Evolutionary conservation across 331 rosid species (phyloP).

Genomic region (Cydonia oblonga): DNA sequence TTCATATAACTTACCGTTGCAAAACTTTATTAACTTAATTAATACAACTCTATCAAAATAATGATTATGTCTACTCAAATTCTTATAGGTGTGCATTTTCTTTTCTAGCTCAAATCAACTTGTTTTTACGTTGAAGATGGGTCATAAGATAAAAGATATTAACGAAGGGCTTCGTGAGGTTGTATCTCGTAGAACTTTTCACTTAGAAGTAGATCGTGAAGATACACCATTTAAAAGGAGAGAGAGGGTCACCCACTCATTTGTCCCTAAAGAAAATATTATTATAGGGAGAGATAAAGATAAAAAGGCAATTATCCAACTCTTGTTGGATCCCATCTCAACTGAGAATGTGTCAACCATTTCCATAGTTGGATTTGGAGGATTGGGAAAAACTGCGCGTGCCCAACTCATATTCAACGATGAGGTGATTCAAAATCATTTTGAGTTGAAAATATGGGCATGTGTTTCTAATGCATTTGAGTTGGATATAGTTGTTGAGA

Average conservation of each 20-base stretch:
- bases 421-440: background rate
- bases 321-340: background rate
- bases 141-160: too few relatives aligned
- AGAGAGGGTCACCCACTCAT: background rate
- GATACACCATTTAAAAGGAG: background rate
- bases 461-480: constrained; percentile 25
- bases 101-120: too few relatives aligned
- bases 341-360: constrained; percentile 6
- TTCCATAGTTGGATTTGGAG: background rate
- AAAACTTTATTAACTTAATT: too few relatives aligned
- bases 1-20: too few relatives aligned
- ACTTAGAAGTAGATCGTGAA: background rate
- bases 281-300: constrained; percentile 31
- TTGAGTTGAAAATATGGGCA: constrained; percentile 25
- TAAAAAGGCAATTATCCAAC: background rate
- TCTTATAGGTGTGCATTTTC: too few relatives aligned
- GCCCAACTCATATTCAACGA: constrained; percentile 17
- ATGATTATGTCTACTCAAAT: too few relatives aligned
- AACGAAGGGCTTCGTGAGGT: too few relatives aligned
- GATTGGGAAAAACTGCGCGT: background rate
- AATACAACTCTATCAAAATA: too few relatives aligned
- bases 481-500: background rate
- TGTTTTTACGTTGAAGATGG: too few relatives aligned
- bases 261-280: background rate
- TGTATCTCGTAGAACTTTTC: rapidly evolving